Evolutionary conservation across 352 stramenopile species (phyloP).

Genomic region (Phytophthora capsici): DNA sequence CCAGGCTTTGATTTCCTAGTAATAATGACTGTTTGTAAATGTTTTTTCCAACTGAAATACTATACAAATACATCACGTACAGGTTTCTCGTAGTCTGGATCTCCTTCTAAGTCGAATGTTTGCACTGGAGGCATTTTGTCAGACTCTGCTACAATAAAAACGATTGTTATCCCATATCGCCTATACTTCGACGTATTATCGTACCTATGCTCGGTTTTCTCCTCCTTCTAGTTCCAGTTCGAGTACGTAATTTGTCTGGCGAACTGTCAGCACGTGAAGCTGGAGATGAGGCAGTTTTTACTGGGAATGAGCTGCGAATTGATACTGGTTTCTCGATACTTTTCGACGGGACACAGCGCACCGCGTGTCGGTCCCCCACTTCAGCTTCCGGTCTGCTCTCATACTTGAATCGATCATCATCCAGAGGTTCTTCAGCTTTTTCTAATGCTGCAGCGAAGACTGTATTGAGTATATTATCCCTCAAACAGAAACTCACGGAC

Average conservation of each 20-base stretch:
- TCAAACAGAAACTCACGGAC: conserved; percentile 31
- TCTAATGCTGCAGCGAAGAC: conserved; percentile 39
- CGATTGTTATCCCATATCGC: too few species aligned
- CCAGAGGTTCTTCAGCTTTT: conserved; percentile 26
- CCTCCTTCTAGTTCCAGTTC: conserved; percentile 3
- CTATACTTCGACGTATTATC: neutral
- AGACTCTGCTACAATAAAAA: too few species aligned
- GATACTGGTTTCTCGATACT: conserved; percentile 33
- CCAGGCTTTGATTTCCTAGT: conserved; percentile 52
- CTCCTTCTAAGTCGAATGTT: conserved; percentile 13
- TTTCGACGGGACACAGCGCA: conserved; percentile 45
- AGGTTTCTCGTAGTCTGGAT: conserved; percentile 25
- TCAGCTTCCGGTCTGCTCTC: conserved; percentile 38
- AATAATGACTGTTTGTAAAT: neutral
- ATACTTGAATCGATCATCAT: conserved; percentile 19
- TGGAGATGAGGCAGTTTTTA: conserved; percentile 14
- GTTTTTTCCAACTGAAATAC: too few species aligned
- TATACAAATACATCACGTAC: conserved; percentile 9
- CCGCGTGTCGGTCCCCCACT: conserved; percentile 55
- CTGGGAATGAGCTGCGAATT: neutral
- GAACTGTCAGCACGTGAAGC: conserved; percentile 17
- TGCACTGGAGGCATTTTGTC: conserved; percentile 9
- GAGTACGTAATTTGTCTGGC: conserved; percentile 16
- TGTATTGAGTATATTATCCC: conserved; percentile 48
- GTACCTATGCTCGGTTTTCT: conserved; percentile 20